Base-by-base conservation (phyloP, 208 protist genomes). In the Acanthamoeba royreba region DNA sequence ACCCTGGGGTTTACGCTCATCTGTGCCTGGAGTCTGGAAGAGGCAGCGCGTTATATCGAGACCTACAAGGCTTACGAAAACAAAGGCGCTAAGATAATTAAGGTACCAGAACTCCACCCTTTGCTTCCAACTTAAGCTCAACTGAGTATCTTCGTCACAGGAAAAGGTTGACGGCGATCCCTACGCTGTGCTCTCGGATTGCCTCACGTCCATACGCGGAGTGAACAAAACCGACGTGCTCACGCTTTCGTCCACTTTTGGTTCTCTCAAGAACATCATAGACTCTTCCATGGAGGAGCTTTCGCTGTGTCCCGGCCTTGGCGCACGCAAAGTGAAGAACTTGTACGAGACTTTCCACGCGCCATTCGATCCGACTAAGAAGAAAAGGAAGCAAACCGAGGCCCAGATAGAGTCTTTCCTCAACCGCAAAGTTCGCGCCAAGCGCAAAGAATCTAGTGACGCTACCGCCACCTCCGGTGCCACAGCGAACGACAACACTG, bases 51-150 rank as follows among this genome's bases (percentile, higher is more conserved):
- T 2, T 96, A 97, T 69, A 40, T 97, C 22, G 96, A 97, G 66
- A 96, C 95, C 17, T 95, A 94, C 89, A 96, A 96, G 47, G 89
- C 90, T n/a, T 97, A 95, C 85, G 95, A 95, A 43, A 92, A 95
- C 79, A 97, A 97, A 63, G 38, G 49, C 1, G 88, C 96, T 3
- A 95, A 97, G 17, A 11, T 85, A 5, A 93, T 97, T 28, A 45
- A 95, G 87, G 87, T 87, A 40, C 22, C 19, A 35, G n/a, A 45
- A 25, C 22, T 15, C 43, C 74, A 53, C 28, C 19, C n/a, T 17
- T 38, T 42, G 35, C 28, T 13, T 13, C 22, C 43, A 11, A 17
- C 43, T 85, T 42, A 53, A 17, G n/a, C n/a, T n/a, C n/a, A n/a
- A n/a, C n/a, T n/a, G n/a, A n/a, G 42, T 85, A 1, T 85, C 43